Conservation (phyloP, 495 filamentous ascomycete species). For the Penicillium ochrochloron region DNA sequence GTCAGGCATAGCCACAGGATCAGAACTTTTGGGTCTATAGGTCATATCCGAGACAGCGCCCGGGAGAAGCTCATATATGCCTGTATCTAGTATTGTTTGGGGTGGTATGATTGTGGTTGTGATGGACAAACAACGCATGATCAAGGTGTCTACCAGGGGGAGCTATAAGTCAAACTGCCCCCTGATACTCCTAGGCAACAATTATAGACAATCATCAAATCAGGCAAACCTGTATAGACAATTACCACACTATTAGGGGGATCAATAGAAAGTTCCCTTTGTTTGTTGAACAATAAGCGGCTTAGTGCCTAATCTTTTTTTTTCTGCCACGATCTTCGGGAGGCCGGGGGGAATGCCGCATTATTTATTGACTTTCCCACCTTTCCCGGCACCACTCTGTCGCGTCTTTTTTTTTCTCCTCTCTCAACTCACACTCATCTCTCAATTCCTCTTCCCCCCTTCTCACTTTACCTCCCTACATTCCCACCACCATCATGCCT, state of each 20-base stretch:
- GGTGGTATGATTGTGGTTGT: too few relatives aligned
- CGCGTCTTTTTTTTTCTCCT: conserved; percentile 23
- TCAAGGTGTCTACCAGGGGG: too few relatives aligned
- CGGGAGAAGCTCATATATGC: not conserved
- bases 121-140: too few relatives aligned
- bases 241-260: not conserved
- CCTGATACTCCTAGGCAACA: not conserved
- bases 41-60: not conserved
- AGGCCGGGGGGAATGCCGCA: conserved; percentile 30
- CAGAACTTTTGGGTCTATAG: not conserved
- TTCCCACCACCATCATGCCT: conserved; percentile 35
- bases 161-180: not conserved
- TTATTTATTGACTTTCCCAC: conserved; percentile 23
- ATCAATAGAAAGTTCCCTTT: not conserved
- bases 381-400: conserved; percentile 17
- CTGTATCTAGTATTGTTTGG: too few relatives aligned
- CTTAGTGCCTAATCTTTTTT: not conserved
- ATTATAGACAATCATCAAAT: not conserved
- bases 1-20: not conserved
- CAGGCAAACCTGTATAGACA: not conserved
- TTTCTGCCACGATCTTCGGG: conserved; percentile 1
- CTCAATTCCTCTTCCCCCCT: conserved; percentile 20
- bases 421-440: conserved; percentile 4
- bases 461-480: conserved; percentile 11
- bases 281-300: not conserved